These are phyloP conservation scores for Thermoascus crustaceus DNA, from an alignment of 2,329 filamentous ascomycete species.

Conservation along the genomic window DNA sequence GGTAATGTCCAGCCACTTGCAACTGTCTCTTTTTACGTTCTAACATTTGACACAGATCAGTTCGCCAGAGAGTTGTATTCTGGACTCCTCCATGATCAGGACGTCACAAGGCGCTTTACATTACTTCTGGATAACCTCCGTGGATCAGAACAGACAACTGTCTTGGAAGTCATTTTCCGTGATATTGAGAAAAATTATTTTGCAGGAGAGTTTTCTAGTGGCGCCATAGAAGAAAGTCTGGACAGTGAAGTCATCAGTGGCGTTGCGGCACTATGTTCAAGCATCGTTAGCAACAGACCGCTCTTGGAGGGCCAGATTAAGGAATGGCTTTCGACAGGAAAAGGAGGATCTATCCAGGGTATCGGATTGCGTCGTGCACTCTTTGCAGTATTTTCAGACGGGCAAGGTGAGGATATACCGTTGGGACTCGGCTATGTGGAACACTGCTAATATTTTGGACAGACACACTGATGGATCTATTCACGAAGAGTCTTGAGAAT, in stretches of 20 bases:
- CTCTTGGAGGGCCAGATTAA: slow-evolving; percentile 48
- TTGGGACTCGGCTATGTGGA: not conserved
- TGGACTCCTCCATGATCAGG: slow-evolving; percentile 24
- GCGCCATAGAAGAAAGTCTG: slow-evolving; percentile 6
- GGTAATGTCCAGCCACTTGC: slow-evolving; percentile 40
- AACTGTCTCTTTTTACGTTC: slow-evolving; percentile 2
- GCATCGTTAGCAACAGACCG: slow-evolving; percentile 42
- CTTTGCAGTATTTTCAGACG: slow-evolving; percentile 49
- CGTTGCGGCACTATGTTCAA: slow-evolving; percentile 49
- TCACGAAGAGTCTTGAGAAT: slow-evolving; percentile 58
- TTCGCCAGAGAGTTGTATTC: slow-evolving; percentile 34
- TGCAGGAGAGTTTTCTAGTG: slow-evolving; percentile 12
- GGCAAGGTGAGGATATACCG: slow-evolving; percentile 34
- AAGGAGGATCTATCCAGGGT: slow-evolving; percentile 57
- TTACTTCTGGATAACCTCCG: slow-evolving; percentile 37
- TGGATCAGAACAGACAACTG: slow-evolving; percentile 40
- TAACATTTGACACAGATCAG: slow-evolving; percentile 25
- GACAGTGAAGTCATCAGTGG: slow-evolving; percentile 42
- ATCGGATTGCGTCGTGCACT: slow-evolving; percentile 61
- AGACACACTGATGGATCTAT: slow-evolving; percentile 43
- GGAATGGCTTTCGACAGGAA: slow-evolving; percentile 57
- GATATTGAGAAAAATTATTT: slow-evolving; percentile 36
- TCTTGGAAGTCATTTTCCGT: slow-evolving; percentile 39
- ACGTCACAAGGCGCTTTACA: slow-evolving; percentile 23
- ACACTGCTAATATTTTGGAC: slow-evolving; percentile 6